A percentile compares a stretch with the other conserved stretches of the same genome.
Conservation (phyloP, 306 rosid genomes). For the Cicer arietinum region DNA sequence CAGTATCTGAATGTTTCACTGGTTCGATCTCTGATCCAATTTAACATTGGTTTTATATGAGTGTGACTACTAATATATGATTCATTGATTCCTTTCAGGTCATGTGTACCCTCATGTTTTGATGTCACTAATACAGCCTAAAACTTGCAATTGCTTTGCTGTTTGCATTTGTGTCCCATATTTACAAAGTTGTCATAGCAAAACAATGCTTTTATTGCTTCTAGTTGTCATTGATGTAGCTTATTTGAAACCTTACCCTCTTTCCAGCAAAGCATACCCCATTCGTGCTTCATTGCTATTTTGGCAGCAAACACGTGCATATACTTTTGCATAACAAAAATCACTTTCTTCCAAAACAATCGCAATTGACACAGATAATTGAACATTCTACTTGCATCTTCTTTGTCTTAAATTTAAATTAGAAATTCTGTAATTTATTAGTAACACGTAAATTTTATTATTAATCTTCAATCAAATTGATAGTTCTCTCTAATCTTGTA, state of each 20-base stretch:
- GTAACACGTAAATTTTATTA: too few species aligned
- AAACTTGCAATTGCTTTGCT: constrained; percentile 62
- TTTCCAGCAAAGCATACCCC: constrained; percentile 78
- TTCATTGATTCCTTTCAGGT: constrained; percentile 48
- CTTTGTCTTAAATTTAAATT: too few species aligned
- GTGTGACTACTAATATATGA: constrained; percentile 42
- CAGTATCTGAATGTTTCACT: too few species aligned
- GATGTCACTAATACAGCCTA: constrained; percentile 56
- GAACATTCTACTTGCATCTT: too few species aligned
- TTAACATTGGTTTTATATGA: background rate
- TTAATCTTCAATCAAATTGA: too few species aligned
- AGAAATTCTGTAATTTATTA: too few species aligned
- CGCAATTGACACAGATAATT: too few species aligned
- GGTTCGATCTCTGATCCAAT: too few species aligned
- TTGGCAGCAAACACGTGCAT: constrained; percentile 52
- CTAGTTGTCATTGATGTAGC: constrained; percentile 69
- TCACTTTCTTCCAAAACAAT: too few species aligned
- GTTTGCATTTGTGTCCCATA: constrained; percentile 55
- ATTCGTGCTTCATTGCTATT: constrained; percentile 48
- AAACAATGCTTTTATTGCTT: constrained; percentile 48
- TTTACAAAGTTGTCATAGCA: constrained; percentile 50
- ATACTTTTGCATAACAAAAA: background rate
- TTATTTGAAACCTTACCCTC: constrained; percentile 58
- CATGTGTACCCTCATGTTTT: constrained; percentile 55
- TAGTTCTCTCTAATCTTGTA: too few species aligned